These are phyloP conservation scores for Neopestalotiopsis rosae DNA, from an alignment of 2,329 filamentous ascomycete species.

Conservation along the genomic window DNA sequence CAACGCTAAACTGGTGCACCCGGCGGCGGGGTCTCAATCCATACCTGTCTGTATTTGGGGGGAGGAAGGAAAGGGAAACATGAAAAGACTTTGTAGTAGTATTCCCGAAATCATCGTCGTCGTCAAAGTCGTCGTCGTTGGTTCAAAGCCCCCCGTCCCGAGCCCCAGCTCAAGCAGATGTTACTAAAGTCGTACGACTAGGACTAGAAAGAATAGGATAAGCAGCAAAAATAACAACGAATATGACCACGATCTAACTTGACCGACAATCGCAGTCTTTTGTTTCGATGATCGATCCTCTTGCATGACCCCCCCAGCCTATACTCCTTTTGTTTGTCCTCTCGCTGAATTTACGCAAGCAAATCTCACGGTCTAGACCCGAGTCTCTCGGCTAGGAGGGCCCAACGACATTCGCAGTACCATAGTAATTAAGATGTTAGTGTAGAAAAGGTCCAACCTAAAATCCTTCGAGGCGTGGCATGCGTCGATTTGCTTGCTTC, in stretches of 20 bases:
- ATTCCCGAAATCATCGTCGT: background rate
- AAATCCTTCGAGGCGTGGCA: background rate
- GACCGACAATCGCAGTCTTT: background rate
- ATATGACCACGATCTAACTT: background rate
- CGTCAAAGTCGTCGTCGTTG: background rate
- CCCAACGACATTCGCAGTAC: background rate
- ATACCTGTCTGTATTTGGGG: background rate
- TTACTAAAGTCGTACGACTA: no score
- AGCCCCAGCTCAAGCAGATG: no score
- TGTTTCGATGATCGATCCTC: background rate
- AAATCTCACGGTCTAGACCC: background rate
- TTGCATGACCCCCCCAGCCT: background rate
- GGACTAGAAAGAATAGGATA: no score
- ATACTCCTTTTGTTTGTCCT: background rate
- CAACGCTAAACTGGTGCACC: constrained; percentile 2
- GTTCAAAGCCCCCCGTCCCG: background rate
- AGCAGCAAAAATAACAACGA: background rate
- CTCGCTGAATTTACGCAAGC: background rate
- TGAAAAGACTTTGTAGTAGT: background rate
- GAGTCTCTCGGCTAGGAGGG: background rate
- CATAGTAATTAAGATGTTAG: constrained; percentile 1
- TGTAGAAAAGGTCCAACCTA: background rate
- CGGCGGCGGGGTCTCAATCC: background rate
- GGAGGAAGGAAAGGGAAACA: no score
- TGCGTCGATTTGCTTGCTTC: background rate